Evolutionary conservation across 495 filamentous ascomycete species (phyloP), one percentile per base, ranked within the genome.

Genomic region (Talaromyces ruber): DNA sequence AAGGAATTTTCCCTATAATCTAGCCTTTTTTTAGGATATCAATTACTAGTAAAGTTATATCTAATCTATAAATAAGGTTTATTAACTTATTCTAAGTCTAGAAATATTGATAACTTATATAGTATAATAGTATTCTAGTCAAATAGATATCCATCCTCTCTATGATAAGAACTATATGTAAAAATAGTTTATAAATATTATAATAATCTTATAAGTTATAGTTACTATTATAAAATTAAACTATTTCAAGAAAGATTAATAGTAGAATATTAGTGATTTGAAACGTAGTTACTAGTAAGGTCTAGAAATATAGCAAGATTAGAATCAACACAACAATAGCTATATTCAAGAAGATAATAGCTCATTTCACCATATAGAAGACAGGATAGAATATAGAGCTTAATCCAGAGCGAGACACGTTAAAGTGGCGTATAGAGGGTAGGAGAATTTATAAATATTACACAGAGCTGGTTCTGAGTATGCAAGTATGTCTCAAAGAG

Each of bases 11-110:
- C 28, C 47, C 16, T 56, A 56, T 5, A 21, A 56, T 56, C 54
- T 60, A 43, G 29, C 54, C 16, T 56, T 56, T 37, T 60, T 25
- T 6, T n/a, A 64, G 47, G 11, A 64, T 60, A 37, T 59, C 62
- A 29, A 60, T 26, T 12, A 64, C 45, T 3, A 56, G 62, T 2
- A 21, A 45, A 4, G 56, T 54, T 56, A 64, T 60, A 52, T 64
- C 62, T 7, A 64, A 50, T 22, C 62, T 64, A 14, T 14, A 47
- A 16, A 47, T n/a, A 16, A 47, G 43, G 16, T 6, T 21, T 5
- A 47, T 47, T 47, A 47, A 21, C 12, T 4, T 47, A 16, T 47
- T 47, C 18, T 47, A 6, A 47, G 43, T 4, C 43, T 16, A 47
- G 43, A 47, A 47, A 16, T 4, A 16, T 21, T n/a, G n/a, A 47